Evolutionary conservation across 1,284 basidiomycete species (phyloP).

Genomic region (Ganoderma leucocontextum): DNA sequence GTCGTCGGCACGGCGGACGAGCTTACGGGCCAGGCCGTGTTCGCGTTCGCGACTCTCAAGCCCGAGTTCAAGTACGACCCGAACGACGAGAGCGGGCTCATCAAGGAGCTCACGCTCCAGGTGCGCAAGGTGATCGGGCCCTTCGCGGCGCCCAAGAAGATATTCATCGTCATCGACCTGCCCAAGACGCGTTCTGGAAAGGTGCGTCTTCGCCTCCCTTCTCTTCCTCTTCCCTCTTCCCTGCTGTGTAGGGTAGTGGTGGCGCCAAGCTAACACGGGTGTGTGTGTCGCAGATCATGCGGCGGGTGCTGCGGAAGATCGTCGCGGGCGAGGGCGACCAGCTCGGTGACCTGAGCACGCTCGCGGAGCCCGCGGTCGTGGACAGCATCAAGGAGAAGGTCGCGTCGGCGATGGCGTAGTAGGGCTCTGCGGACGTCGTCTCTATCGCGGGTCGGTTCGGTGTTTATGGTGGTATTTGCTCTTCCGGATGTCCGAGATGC

Average conservation of each 20-base stretch:
- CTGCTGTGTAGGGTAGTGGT: too few relatives aligned
- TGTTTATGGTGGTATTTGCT: constrained; percentile 9
- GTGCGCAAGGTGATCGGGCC: constrained; percentile 97
- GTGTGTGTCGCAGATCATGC: constrained; percentile 74
- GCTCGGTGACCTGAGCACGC: constrained; percentile 90
- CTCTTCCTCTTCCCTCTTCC: background rate
- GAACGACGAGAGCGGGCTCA: constrained; percentile 73
- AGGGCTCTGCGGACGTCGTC: background rate
- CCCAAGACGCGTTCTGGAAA: constrained; percentile 99
- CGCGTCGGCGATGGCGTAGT: constrained; percentile 38
- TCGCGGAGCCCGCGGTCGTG: constrained; percentile 88
- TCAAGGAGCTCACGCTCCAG: constrained; percentile 92
- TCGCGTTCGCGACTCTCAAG: constrained; percentile 87
- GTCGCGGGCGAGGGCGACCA: constrained; percentile 93
- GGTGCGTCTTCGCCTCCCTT: constrained; percentile 51
- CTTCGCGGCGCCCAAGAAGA: constrained; percentile 94
- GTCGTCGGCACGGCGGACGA: constrained; percentile 92
- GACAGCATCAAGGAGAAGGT: constrained; percentile 85
- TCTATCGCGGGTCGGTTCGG: background rate
- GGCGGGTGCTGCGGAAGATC: constrained; percentile 95
- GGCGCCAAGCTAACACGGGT: too few relatives aligned
- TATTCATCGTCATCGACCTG: constrained; percentile 86
- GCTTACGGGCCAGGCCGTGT: constrained; percentile 88
- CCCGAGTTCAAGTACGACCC: constrained; percentile 81
- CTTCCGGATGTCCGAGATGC: background rate